Evolutionary conservation across 2,329 filamentous ascomycete genomes (phyloP).

Genomic region (Talaromyces sp.): DNA sequence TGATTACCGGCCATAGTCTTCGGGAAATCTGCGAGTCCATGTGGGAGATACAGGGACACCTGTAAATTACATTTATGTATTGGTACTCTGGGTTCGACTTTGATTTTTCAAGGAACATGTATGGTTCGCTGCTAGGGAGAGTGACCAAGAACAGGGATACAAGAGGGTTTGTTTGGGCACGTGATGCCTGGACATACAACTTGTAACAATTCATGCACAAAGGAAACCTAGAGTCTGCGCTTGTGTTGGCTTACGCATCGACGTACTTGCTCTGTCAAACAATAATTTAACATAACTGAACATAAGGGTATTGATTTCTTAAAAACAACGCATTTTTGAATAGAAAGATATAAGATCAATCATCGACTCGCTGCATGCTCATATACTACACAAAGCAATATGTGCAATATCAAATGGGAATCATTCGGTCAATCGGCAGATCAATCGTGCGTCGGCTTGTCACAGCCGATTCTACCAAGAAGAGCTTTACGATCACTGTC

Average conservation of each 20-base stretch:
- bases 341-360: conserved; percentile 3
- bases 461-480: conserved; percentile 76
- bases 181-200: not conserved
- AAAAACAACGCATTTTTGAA: conserved; percentile 7
- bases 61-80: not conserved
- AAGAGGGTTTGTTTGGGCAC: not conserved
- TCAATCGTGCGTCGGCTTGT: conserved; percentile 54
- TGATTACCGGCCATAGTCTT: not conserved
- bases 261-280: not conserved
- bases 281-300: conserved; percentile 7
- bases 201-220: no score
- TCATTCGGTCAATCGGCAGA: not conserved
- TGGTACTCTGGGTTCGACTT: not conserved
- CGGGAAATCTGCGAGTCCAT: not conserved
- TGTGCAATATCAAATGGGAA: conserved; percentile 14
- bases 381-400: conserved; percentile 14
- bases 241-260: not conserved
- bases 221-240: not conserved
- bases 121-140: not conserved
- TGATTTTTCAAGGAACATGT: not conserved
- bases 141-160: not conserved
- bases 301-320: conserved; percentile 17
- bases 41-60: not conserved
- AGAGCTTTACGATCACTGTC: conserved; percentile 63
- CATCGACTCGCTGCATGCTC: conserved; percentile 10